phyloP scores from a whole-genome alignment of 257 asterid genomes.

The Scutellaria baicalensis region DNA sequence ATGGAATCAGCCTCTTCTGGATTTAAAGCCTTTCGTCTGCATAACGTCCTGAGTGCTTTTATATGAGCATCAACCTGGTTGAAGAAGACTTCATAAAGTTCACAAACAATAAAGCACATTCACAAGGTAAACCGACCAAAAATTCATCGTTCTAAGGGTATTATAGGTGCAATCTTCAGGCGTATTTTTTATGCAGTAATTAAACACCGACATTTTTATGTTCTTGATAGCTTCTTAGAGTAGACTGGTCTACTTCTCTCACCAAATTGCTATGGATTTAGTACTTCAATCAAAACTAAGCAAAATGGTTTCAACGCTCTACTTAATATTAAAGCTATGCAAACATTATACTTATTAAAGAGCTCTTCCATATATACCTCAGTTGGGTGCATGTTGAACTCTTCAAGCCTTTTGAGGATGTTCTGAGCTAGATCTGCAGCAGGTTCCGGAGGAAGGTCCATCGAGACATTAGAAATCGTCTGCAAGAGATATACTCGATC shows the following conservation, averaged over 20 bases:
- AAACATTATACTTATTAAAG: background rate
- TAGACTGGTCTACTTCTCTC: background rate
- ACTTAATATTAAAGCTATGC: background rate
- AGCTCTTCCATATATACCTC: constrained; percentile 48
- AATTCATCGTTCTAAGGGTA: background rate
- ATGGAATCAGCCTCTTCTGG: constrained; percentile 59
- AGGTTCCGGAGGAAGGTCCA: constrained; percentile 74
- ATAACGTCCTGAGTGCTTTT: constrained; percentile 78
- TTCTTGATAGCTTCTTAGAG: background rate
- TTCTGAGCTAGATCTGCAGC: constrained; percentile 89
- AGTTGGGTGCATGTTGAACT: constrained; percentile 83
- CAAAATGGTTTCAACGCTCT: background rate
- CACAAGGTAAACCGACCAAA: background rate
- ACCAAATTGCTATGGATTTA: background rate
- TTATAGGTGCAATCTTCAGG: background rate
- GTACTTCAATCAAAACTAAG: background rate
- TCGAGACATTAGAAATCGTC: constrained; percentile 79
- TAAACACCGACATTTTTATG: background rate
- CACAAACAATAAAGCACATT: background rate
- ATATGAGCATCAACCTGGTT: constrained; percentile 94
- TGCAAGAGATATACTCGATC: constrained; percentile 91
- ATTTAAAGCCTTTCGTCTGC: constrained; percentile 62
- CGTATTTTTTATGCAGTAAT: background rate
- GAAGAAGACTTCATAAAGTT: constrained; percentile 1
- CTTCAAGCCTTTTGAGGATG: constrained; percentile 71